phyloP scores from a whole-genome alignment of 768 basidiomycete genomes.

The Lactifluus rugatus region DNA sequence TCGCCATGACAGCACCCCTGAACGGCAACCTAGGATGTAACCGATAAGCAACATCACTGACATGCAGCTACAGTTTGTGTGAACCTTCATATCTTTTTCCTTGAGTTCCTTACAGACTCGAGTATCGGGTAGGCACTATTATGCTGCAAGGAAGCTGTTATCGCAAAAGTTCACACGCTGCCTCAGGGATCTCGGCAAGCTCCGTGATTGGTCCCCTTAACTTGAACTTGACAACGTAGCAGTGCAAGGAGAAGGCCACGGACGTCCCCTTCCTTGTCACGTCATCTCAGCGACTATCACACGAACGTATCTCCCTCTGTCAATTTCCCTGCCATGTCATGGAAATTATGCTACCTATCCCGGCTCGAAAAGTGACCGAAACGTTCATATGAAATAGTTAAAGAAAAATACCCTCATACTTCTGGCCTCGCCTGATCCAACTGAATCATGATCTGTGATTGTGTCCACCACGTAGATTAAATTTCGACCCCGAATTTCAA shows the following conservation, averaged over 20 bases:
- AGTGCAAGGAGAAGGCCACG: neutral
- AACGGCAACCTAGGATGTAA: constrained; percentile 55
- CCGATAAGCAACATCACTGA: neutral
- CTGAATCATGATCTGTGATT: neutral
- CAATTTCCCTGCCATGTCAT: neutral
- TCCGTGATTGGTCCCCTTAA: neutral
- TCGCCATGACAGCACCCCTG: constrained; percentile 95
- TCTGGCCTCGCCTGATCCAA: constrained; percentile 4
- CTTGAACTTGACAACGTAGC: neutral
- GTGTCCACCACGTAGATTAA: neutral
- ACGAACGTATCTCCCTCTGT: neutral
- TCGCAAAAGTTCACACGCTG: neutral
- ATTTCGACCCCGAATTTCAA: neutral
- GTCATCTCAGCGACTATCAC: neutral
- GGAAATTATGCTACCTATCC: no score
- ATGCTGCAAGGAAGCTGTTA: no score
- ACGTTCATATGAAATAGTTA: neutral
- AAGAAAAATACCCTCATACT: neutral
- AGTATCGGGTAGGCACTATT: no score
- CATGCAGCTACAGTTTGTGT: neutral
- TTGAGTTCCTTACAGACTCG: neutral
- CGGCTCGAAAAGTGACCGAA: no score
- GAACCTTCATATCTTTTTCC: constrained; percentile 5
- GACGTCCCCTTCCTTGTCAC: neutral
- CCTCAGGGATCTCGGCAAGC: neutral